phyloP scores from a whole-genome alignment of 441 rosid genomes.

The Biscutella auriculata region DNA sequence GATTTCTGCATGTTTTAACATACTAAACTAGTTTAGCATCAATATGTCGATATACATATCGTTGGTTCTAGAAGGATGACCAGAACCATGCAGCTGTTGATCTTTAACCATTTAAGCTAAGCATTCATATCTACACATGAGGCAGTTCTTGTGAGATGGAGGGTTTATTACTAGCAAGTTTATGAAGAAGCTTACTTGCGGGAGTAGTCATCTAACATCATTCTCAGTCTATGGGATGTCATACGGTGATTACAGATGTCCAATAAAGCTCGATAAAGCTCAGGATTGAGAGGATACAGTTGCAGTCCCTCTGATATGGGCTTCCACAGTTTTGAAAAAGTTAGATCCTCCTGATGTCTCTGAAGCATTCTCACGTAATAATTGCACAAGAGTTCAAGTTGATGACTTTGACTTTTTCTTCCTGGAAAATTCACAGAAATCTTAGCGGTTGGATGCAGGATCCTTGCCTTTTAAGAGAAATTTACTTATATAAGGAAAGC shows the following conservation, averaged over 20 bases:
- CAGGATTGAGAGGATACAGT: slow-evolving; percentile 61
- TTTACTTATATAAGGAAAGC: background rate
- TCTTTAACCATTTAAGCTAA: background rate
- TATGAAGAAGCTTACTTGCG: slow-evolving; percentile 45
- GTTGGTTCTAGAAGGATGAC: background rate
- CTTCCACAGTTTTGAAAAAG: slow-evolving; percentile 57
- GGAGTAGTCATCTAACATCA: slow-evolving; percentile 56
- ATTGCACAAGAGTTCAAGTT: slow-evolving; percentile 52
- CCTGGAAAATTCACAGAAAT: slow-evolving; percentile 35
- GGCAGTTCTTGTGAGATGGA: background rate
- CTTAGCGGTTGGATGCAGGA: background rate
- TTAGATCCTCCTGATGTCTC: slow-evolving; percentile 49
- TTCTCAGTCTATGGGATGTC: slow-evolving; percentile 70
- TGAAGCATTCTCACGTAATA: slow-evolving; percentile 55
- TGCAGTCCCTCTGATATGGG: slow-evolving; percentile 60
- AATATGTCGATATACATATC: background rate
- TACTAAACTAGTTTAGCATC: slow-evolving; percentile 1
- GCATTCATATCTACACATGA: background rate
- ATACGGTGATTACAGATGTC: slow-evolving; percentile 58
- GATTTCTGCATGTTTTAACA: slow-evolving; percentile 41
- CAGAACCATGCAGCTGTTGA: background rate
- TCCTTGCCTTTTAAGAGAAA: background rate
- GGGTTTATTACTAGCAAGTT: background rate
- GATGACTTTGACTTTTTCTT: slow-evolving; percentile 61
- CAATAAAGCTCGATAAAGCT: slow-evolving; percentile 50